Base-by-base conservation (phyloP, 176 grass and related monocot species). In the Panicum miliaceum region DNA sequence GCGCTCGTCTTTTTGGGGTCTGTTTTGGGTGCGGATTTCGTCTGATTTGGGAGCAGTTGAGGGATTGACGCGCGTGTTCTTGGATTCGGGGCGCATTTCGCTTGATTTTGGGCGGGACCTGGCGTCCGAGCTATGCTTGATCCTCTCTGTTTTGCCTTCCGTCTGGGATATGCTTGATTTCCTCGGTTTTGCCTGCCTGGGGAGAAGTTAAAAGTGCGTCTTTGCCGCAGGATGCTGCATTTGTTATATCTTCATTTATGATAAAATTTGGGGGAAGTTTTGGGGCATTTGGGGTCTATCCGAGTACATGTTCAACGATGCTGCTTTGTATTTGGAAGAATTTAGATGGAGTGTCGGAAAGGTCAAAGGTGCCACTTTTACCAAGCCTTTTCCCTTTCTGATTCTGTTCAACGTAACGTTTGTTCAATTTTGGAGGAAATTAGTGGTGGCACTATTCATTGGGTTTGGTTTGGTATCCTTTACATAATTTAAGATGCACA, bases 61-160 rank as follows among this genome's bases (percentile, higher is more conserved):
- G 7, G 20, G 60, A 46, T 75, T 57, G 37, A 26, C 8, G 58
- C 38, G 27, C 68, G 11, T 40, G 12, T 57, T 59, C 22, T 57
- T 38, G 11, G 65, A 64, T 84, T 73, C 35, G 59, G 65, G 20
- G 37, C 58, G 66, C 86, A 65, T 73, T 88, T 73, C 15, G 22
- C 68, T 66, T 35, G 37, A 73, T 73, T 84, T 38, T 12, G 20
- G 23, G 58, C 19, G 19, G 47, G 27, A 12, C 19, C 1, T 15
- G 29, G 9, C 36, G 58, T 37, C 59, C 13, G 22, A 59, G 68
- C 40, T 56, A 16, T 69, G 26, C 27, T 46, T 50, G 57, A 43
- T 38, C 54, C 75, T 36, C 45, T 88, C 37, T 26, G 14, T 56
- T 40, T 53, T 6, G 50, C 22, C 14, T 69, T 18, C 9, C 60